Evolutionary conservation across 306 rosid species (phyloP).

Genomic region (Acmispon strigosus): DNA sequence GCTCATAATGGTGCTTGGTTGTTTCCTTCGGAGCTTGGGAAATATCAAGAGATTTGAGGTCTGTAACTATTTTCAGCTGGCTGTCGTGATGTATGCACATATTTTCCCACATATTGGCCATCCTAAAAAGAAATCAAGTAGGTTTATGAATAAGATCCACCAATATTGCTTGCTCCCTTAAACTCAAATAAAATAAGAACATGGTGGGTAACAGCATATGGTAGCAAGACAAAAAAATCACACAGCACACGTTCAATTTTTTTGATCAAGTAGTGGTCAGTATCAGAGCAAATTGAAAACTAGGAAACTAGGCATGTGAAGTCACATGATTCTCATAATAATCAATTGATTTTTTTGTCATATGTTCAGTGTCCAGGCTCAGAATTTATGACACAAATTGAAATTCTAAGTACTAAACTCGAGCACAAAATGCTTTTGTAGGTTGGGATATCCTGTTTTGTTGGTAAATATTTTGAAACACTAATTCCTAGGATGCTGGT

Average conservation of each 20-base stretch:
- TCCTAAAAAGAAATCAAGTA: conserved; percentile 38
- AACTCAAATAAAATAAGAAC: background rate
- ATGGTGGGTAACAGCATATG: background rate
- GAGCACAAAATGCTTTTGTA: background rate
- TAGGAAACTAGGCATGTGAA: background rate
- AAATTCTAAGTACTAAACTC: background rate
- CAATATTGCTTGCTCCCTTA: background rate
- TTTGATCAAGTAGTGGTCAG: background rate
- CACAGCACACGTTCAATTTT: background rate
- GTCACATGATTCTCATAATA: background rate
- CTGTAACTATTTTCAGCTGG: conserved; percentile 53
- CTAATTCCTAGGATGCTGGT: background rate
- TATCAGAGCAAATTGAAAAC: background rate
- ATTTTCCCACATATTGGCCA: conserved; percentile 72
- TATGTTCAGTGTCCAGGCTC: background rate
- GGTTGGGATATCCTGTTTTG: background rate
- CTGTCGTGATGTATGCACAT: conserved; percentile 53
- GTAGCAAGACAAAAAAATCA: background rate
- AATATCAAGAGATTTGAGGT: conserved; percentile 56
- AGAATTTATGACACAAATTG: background rate
- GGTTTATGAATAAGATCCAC: conserved; percentile 3
- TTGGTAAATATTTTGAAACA: background rate
- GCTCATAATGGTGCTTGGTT: conserved; percentile 56
- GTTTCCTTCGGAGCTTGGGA: conserved; percentile 62
- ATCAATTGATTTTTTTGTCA: background rate